These are phyloP conservation scores for Prunus dulcis DNA, from an alignment of 306 rosid species.

Conservation along the genomic window DNA sequence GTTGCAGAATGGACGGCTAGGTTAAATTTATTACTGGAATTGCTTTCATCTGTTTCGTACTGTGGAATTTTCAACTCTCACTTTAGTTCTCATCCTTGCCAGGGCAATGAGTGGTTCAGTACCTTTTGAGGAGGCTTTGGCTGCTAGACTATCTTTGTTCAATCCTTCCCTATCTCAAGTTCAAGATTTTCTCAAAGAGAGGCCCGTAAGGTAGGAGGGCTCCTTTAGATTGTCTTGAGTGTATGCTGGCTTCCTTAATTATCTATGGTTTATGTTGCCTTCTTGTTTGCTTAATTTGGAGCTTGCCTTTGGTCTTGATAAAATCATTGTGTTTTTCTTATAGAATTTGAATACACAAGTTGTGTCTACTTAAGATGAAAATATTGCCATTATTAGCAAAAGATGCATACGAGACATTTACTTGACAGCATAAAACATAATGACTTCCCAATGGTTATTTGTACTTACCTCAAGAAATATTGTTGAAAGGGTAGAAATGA, in stretches of 20 bases:
- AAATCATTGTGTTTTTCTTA: neutral
- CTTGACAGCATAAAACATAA: neutral
- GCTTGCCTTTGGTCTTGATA: neutral
- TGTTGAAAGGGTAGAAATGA: neutral
- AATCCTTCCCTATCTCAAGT: slow-evolving; percentile 77
- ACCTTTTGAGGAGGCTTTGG: slow-evolving; percentile 92
- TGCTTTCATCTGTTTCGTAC: slow-evolving; percentile 2
- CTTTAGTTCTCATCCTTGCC: slow-evolving; percentile 19
- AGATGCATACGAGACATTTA: neutral
- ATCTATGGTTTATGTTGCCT: slow-evolving; percentile 4
- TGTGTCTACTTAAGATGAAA: neutral
- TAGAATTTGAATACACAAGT: neutral
- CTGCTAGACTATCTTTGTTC: slow-evolving; percentile 83
- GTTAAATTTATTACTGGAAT: slow-evolving; percentile 26
- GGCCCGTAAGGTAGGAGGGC: slow-evolving; percentile 64
- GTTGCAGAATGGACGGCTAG: slow-evolving; percentile 98
- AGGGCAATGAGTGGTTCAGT: slow-evolving; percentile 99
- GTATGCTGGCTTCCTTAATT: neutral
- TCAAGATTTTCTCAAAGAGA: slow-evolving; percentile 72
- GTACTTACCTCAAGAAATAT: neutral
- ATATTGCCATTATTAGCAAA: neutral
- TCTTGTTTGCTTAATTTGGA: neutral
- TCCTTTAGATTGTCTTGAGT: neutral
- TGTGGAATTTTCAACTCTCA: slow-evolving; percentile 24
- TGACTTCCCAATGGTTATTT: neutral